Percentiles rank a stretch among this genome's conserved stretches.
Conservation (phyloP, 2,329 filamentous ascomycete genomes). For the Fusarium duplospermum region DNA sequence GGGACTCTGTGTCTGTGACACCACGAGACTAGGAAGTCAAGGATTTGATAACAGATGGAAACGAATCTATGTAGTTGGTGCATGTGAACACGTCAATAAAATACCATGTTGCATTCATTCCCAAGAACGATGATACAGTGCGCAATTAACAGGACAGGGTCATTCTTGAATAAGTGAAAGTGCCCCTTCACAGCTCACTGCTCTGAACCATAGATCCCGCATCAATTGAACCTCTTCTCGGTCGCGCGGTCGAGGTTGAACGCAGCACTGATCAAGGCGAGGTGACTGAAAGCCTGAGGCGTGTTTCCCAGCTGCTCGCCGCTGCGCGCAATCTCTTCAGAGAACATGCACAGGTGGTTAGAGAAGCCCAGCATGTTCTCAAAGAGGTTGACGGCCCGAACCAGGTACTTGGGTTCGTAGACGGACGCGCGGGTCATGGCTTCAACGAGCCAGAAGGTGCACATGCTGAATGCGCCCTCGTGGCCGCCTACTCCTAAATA, state of each 20-base stretch:
- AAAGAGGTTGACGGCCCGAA: slow-evolving; percentile 74
- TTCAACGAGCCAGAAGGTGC: slow-evolving; percentile 86
- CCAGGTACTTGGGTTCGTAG: slow-evolving; percentile 73
- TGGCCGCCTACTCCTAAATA: slow-evolving; percentile 74
- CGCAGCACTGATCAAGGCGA: slow-evolving; percentile 80
- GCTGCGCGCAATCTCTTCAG: slow-evolving; percentile 79
- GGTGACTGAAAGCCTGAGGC: slow-evolving; percentile 81
- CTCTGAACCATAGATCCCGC: slow-evolving; percentile 18
- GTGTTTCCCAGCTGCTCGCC: slow-evolving; percentile 85
- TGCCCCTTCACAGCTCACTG: not conserved
- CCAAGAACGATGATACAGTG: not conserved
- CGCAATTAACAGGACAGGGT: not conserved
- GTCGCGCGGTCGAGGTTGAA: slow-evolving; percentile 75
- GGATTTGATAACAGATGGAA: not conserved
- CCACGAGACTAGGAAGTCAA: not conserved
- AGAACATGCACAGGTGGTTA: slow-evolving; percentile 83
- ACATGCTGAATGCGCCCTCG: slow-evolving; percentile 84
- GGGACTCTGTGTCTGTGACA: slow-evolving; percentile 55
- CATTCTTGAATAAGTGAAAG: not conserved
- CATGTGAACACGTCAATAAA: not conserved
- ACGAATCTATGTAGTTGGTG: not conserved
- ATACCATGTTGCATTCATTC: not conserved
- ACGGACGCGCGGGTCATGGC: slow-evolving; percentile 76
- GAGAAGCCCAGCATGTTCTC: slow-evolving; percentile 83
- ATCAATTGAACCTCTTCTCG: slow-evolving; percentile 36